These are phyloP conservation scores for Pichia nakasei DNA, from an alignment of 805 yeast species.

Conservation along the genomic window DNA sequence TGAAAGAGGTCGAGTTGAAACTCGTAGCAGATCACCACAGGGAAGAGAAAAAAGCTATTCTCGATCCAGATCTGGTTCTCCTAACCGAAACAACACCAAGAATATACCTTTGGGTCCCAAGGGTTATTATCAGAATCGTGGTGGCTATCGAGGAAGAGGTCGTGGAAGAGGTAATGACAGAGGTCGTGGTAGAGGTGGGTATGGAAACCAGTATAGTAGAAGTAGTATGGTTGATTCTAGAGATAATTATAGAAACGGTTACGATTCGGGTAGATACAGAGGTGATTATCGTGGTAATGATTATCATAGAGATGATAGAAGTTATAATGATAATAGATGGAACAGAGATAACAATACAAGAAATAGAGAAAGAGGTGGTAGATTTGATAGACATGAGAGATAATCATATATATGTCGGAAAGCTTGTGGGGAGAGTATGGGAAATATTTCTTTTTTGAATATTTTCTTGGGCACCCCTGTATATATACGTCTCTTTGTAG, in stretches of 20 bases:
- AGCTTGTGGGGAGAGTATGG: too few species aligned
- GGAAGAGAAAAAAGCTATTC: slow-evolving; percentile 9
- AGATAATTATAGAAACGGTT: too few species aligned
- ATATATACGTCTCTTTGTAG: too few species aligned
- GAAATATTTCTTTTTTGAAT: too few species aligned
- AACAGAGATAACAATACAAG: too few species aligned
- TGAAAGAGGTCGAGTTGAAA: neutral
- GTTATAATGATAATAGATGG: neutral
- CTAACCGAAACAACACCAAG: neutral
- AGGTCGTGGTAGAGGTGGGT: neutral
- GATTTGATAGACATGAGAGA: too few species aligned
- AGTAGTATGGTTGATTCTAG: neutral
- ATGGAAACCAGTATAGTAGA: neutral
- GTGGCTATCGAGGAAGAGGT: slow-evolving; percentile 2
- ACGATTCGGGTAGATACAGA: too few species aligned
- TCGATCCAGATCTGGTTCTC: slow-evolving; percentile 12
- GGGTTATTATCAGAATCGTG: neutral
- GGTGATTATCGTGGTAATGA: neutral
- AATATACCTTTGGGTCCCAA: slow-evolving; percentile 2
- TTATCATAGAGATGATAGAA: neutral
- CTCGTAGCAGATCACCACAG: neutral
- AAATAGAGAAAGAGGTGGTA: neutral
- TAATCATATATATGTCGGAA: too few species aligned
- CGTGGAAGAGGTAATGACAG: neutral
- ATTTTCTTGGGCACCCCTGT: too few species aligned